Conservation (phyloP, 495 filamentous ascomycete genomes). For the Trichocladium antarcticum region DNA sequence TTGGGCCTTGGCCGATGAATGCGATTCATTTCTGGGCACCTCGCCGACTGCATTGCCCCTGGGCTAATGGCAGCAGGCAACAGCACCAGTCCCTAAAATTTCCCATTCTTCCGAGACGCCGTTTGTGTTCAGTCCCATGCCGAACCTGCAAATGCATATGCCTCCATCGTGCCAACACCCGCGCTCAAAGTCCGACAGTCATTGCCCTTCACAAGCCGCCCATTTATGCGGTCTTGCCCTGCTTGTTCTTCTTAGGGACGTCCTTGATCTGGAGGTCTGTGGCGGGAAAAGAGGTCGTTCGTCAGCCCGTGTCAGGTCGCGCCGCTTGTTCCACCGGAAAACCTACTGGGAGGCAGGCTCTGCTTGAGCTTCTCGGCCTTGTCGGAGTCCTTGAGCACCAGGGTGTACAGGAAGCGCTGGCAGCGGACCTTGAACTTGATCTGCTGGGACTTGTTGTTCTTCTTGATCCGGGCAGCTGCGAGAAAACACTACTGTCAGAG, state of each 20-base stretch:
- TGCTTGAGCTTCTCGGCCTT: conserved; percentile 99
- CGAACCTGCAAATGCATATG: conserved; percentile 13
- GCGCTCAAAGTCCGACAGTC: conserved; percentile 8
- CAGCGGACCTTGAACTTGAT: conserved; percentile 99
- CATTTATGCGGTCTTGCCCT: conserved; percentile 19
- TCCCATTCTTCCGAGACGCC: conserved; percentile 35
- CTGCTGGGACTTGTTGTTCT: conserved; percentile 72
- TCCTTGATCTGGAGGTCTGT: conserved; percentile 40
- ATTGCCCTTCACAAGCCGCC: conserved; percentile 5
- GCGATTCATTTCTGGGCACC: conserved; percentile 16
- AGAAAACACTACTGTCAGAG: conserved; percentile 29
- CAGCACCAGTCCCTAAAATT: conserved; percentile 6
- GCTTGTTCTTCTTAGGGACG: conserved; percentile 43
- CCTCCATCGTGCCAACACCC: conserved; percentile 12
- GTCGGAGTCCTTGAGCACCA: conserved; percentile 91
- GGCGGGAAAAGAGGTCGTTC: neutral
- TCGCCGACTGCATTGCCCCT: conserved; percentile 9
- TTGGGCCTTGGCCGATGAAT: conserved; percentile 18
- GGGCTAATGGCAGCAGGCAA: conserved; percentile 3
- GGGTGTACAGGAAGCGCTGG: conserved; percentile 85
- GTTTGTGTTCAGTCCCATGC: conserved; percentile 15
- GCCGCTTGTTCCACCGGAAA: neutral
- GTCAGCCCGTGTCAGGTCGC: conserved; percentile 7
- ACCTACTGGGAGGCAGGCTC: conserved; percentile 85
- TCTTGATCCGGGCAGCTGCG: conserved; percentile 92